A percentile compares a stretch with the other conserved stretches of the same genome.
phyloP scores from a whole-genome alignment of 2,329 filamentous ascomycete species.

The Lojkania enalia region DNA sequence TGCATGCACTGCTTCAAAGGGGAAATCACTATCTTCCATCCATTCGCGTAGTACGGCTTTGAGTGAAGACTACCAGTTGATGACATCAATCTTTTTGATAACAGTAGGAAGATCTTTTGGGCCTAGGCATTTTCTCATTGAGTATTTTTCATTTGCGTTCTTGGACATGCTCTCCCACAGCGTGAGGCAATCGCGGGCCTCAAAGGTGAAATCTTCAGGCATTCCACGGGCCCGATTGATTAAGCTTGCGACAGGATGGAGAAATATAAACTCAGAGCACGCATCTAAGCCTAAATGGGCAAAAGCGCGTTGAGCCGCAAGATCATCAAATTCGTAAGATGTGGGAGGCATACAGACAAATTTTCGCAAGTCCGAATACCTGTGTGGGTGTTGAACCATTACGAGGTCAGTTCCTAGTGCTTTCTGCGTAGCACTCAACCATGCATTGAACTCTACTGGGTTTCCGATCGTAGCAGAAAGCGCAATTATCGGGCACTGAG shows the following conservation, averaged over 20 bases:
- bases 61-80: constrained; percentile 65
- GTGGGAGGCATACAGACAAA: constrained; percentile 64
- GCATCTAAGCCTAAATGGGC: constrained; percentile 54
- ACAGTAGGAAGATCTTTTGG: constrained; percentile 57
- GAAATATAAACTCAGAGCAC: constrained; percentile 57
- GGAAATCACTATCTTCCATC: constrained; percentile 60
- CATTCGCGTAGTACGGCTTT: constrained; percentile 63
- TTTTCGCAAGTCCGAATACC: constrained; percentile 79
- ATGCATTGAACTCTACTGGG: constrained; percentile 68
- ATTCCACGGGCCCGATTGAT: constrained; percentile 64
- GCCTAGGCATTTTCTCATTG: constrained; percentile 55
- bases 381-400: constrained; percentile 68
- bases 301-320: constrained; percentile 44
- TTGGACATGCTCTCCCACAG: constrained; percentile 68
- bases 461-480: constrained; percentile 81
- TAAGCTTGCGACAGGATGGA: constrained; percentile 69
- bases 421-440: constrained; percentile 67
- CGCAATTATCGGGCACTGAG: constrained; percentile 77
- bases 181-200: constrained; percentile 69
- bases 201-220: constrained; percentile 68
- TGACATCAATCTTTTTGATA: constrained; percentile 66
- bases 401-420: constrained; percentile 65
- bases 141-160: constrained; percentile 56
- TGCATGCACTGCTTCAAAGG: constrained; percentile 56
- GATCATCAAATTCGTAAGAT: constrained; percentile 56